Evolutionary conservation across 2,329 filamentous ascomycete genomes (phyloP), one percentile per base, ranked within the genome.

Genomic region (Leptodontidium sp.): DNA sequence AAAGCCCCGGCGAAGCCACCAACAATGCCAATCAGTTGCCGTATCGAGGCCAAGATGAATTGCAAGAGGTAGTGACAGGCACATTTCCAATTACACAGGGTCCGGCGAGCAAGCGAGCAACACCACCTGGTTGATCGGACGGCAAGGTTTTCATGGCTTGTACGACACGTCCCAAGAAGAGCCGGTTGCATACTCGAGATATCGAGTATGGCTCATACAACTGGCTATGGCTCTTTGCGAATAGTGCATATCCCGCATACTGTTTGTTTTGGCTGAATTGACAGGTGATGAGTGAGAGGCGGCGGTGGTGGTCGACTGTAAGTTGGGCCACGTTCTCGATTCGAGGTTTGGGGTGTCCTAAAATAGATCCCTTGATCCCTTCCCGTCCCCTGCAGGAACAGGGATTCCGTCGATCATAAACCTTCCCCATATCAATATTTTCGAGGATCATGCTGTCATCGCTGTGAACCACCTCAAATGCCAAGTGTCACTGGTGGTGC

Each of bases 311-410:
- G n/a, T 40, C 26, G 29, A 47, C 17, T 49, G 32, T 58, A 32
- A 58, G 52, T 58, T 58, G 50, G 52, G 35, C 62, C 32, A 43
- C 32, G 49, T 47, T 55, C 32, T 47, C 40, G 1, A 58, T 38
- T 35, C 43, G 43, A 47, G 43, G 43, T 40, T 47, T 47, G 43
- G 43, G 11, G 17, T 35, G 52, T 6, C 24, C 62, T 52, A 58
- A 65, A 65, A 57, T 65, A 65, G 62, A 55, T 38, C 52, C 62
- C 62, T 38, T 52, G 35, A 32, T 32, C 29, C 38, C 32, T 64
- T 52, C 15, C 50, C 61, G 29, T 55, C 38, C 50, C 35, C 61
- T 64, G 62, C 62, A 65, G 50, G 50, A 32, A 57, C 62, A 65
- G 50, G 62, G 62, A 52, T 52, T 26, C 26, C 26, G n/a, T 26